Evolutionary conservation across 495 filamentous ascomycete genomes (phyloP).

Genomic region (Staphylotrichum longicolle): DNA sequence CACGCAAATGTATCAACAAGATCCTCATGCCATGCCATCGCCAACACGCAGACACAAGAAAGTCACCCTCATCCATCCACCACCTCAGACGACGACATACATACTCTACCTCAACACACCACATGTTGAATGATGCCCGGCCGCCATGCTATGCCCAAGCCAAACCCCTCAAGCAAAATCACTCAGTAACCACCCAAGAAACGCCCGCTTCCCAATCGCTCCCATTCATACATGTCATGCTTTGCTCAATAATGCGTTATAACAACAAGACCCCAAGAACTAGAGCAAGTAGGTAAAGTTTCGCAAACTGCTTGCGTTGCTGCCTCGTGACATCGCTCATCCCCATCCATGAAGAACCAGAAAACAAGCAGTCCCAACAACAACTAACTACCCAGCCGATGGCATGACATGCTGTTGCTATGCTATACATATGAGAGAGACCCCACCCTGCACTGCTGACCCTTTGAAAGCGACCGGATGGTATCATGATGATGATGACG

Average conservation of each 20-base stretch:
- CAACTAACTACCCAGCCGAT: too few species aligned
- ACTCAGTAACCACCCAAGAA: neutral
- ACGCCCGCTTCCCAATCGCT: neutral
- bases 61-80: too few species aligned
- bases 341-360: neutral
- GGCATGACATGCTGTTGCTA: too few species aligned
- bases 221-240: neutral
- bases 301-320: too few species aligned
- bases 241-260: neutral
- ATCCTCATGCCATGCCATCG: too few species aligned
- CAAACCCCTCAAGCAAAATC: neutral
- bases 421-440: conserved; percentile 10
- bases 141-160: neutral
- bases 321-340: neutral
- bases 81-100: too few species aligned
- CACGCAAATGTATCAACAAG: too few species aligned
- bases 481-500: conserved; percentile 9
- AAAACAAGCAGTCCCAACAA: too few species aligned
- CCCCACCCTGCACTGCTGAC: too few species aligned
- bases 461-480: conserved; percentile 2
- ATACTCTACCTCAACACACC: neutral
- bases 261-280: neutral
- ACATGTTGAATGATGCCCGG: neutral
- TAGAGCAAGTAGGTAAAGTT: neutral
- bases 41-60: too few species aligned